Percentiles rank a stretch among this genome's conserved stretches.
These are phyloP conservation scores for Aureobasidium sp. DNA, from an alignment of 2,329 filamentous ascomycete genomes.

Conservation along the genomic window DNA sequence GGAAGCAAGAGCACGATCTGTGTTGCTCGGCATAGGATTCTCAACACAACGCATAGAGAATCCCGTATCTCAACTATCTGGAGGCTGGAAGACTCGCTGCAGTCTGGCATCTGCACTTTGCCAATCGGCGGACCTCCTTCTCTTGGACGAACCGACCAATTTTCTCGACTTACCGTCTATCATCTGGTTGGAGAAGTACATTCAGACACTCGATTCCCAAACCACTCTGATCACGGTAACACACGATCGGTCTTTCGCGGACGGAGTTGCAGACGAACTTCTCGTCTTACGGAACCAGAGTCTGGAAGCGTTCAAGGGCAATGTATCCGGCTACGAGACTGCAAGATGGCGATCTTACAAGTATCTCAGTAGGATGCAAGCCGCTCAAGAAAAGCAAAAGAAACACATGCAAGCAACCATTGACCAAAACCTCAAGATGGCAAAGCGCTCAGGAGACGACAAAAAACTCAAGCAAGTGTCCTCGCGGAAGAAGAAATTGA, in stretches of 20 bases:
- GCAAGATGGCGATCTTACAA: conserved; percentile 48
- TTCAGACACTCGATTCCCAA: conserved; percentile 44
- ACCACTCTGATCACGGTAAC: conserved; percentile 69
- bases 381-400: conserved; percentile 71
- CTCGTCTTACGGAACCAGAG: conserved; percentile 65
- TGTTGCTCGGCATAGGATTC: conserved; percentile 65
- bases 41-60: conserved; percentile 52
- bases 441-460: conserved; percentile 69
- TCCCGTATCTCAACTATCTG: conserved; percentile 59
- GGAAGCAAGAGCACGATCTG: conserved; percentile 56
- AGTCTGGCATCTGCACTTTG: conserved; percentile 49
- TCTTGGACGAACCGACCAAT: conserved; percentile 82
- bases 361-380: conserved; percentile 66
- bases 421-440: conserved; percentile 62
- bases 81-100: conserved; percentile 45
- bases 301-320: conserved; percentile 66
- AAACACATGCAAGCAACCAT: conserved; percentile 76
- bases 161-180: conserved; percentile 77
- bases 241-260: conserved; percentile 75
- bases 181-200: conserved; percentile 72
- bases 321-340: conserved; percentile 62
- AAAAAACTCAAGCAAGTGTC: conserved; percentile 80
- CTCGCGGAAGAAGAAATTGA: conserved; percentile 73
- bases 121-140: conserved; percentile 66
- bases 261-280: conserved; percentile 66